Evolutionary conservation across 257 asterid species (phyloP), one percentile per base, ranked within the genome.

Genomic region (Nicotiana undulata): DNA sequence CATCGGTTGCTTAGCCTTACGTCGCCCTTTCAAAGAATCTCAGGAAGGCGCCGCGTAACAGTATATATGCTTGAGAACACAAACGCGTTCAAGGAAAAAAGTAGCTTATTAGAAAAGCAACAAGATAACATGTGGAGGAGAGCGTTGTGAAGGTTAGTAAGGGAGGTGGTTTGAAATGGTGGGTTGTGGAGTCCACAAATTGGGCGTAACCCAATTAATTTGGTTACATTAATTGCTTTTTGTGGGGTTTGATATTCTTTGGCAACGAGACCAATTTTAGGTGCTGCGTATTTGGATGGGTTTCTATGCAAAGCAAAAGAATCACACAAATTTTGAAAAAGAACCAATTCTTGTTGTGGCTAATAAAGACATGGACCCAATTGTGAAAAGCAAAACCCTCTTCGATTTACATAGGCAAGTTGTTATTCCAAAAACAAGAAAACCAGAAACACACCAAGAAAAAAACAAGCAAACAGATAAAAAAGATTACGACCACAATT

Each of bases 361-460:
- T 75, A 87, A 75, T 89, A 89, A 92, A 88, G 91, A 80, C 67
- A 65, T 76, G 91, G 93, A 82, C 89, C 90, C 91, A 81, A 32
- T n/a, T 70, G 28, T 53, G 51, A 77, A 86, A 87, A 20, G 79
- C 56, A 84, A 85, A 88, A 66, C 75, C 85, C 82, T 46, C 28
- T 79, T 61, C 58, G 66, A 75, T 55, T 61, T 46, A 59, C 70
- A 72, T 40, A 40, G 55, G 16, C 12, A 68, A 68, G 32, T 40
- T 68, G 76, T 68, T 68, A 20, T 40, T 40, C 77, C 56, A 40
- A 11, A 40, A 20, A 12, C 6, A 68, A 68, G 77, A 40, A 68
- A 20, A 58, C 10, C 64, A 58, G 3, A 40, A 40, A 40, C 46
- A 40, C 46, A 40, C 46, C 46, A 58, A 12, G 64, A 58, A 20